Evolutionary conservation across 306 rosid genomes (phyloP), one percentile per base, ranked within the genome.

Genomic region (Benincasa hispida): DNA sequence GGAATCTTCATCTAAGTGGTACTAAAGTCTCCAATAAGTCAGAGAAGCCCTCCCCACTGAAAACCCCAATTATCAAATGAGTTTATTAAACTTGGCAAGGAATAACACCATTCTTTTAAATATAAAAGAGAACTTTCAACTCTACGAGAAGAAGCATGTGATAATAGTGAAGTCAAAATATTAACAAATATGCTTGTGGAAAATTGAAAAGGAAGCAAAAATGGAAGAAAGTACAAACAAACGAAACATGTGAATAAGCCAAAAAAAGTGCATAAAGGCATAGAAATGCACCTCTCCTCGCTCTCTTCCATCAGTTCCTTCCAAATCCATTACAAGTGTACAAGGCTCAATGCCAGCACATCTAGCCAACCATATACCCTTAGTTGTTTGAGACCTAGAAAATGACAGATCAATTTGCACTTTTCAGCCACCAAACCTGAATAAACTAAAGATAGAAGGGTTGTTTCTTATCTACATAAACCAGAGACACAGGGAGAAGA

Each of bases 241-340:
- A 68, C n/a, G 37, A 28, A 67, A 78, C 14, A 3, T 2, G 10
- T 72, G 19, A 34, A 58, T 47, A 48, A 81, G 67, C 72, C 53
- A 50, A 75, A 60, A 68, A 39, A 9, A 48, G n/a, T n/a, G n/a
- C n/a, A 75, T 55, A 67, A 37, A 1, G n/a, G 35, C 39, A 51
- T 28, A 58, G 5, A 76, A 75, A 77, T 48, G 79, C 85, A 95
- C 99, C 99, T 95, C 99, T 86, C 99, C 99, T n/a, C 99, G 92
- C 83, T 95, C 99, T 84, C 99, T 88, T 83, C 99, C 99, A 86
- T 95, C 99, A 24, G 99, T 92, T 76, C 99, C 99, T 89, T 92
- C 99, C 84, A 95, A 87, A 86, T 95, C 99, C 99, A 95, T 92
- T 66, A 90, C 99, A 82, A 95, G 81, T 17, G 99, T 95, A 78